Evolutionary conservation across 1,284 basidiomycete species (phyloP), one percentile per base, ranked within the genome.

Genomic region (Malassezia furfur): DNA sequence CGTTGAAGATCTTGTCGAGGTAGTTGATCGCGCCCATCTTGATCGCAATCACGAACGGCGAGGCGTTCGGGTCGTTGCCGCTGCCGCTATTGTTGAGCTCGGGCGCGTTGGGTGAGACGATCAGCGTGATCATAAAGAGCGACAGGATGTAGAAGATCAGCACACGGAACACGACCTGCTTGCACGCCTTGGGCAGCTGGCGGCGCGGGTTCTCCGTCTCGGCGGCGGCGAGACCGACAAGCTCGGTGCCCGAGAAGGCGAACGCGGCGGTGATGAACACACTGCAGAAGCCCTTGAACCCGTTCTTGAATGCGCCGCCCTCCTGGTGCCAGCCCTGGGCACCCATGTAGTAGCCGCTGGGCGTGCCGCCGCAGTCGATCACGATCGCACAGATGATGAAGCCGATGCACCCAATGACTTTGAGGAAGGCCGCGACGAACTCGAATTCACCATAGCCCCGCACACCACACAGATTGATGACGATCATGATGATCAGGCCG

Each of bases 211-310:
- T 76, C 49, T 73, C 71, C 2, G 78, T 78, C 79, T 85, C 50
- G 82, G 86, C 60, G 78, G 79, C 67, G 78, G 82, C 57, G 78
- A 82, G 55, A 84, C 84, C 84, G 81, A 86, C 35, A 83, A 88
- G 58, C 53, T 67, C 55, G 6, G 61, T 72, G 32, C 73, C 62
- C 19, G 59, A 46, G 41, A 65, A 67, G 34, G 60, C 61, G 46
- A 67, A 66, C 17, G 62, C 59, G 21, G 65, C 65, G 1, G 62
- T 60, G 22, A 60, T 61, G 48, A 67, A 67, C 38, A 66, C 54
- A 34, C 53, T 64, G 44, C 48, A 61, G 41, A 63, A 67, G 12
- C 65, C 65, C 51, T 66, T 62, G 56, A 67, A 67, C 3, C 64
- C 64, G n/a, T 66, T 64, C 30, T 38, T 22, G 44, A 67, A 64